Evolutionary conservation across 108 stramenopile genomes (phyloP).

Genomic region (Craspedostauros australis): DNA sequence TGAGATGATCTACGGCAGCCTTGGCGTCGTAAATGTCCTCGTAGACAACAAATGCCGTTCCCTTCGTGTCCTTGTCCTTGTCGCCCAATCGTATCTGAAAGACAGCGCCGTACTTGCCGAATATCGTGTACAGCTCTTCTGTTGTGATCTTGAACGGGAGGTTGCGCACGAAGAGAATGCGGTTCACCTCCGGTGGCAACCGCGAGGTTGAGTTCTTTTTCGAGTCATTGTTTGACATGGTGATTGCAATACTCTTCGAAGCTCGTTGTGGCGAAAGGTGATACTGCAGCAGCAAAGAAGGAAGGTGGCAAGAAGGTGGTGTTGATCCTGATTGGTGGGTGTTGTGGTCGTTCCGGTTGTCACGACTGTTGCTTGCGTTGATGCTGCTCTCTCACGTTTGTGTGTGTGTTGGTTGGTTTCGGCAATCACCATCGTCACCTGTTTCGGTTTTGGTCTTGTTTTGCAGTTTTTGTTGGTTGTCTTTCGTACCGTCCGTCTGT

Average conservation of each 20-base stretch:
- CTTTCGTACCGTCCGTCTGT: too few species aligned
- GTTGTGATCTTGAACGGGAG: slow-evolving; percentile 95
- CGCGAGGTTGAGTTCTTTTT: slow-evolving; percentile 47
- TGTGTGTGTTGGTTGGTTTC: too few species aligned
- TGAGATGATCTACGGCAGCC: slow-evolving; percentile 92
- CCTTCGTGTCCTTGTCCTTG: slow-evolving; percentile 81
- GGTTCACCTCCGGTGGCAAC: slow-evolving; percentile 96
- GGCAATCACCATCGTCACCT: too few species aligned
- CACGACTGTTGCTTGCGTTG: background rate
- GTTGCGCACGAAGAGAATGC: slow-evolving; percentile 95
- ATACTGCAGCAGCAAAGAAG: background rate
- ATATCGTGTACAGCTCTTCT: slow-evolving; percentile 97
- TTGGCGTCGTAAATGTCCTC: slow-evolving; percentile 98
- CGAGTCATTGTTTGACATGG: background rate
- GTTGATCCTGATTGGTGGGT: too few species aligned
- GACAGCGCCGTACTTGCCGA: slow-evolving; percentile 99
- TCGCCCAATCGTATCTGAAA: slow-evolving; percentile 92
- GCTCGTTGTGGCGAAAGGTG: background rate
- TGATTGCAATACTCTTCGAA: background rate
- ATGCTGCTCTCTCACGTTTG: too few species aligned
- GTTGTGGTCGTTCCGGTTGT: too few species aligned
- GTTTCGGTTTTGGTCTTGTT: too few species aligned
- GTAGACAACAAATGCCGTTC: slow-evolving; percentile 96
- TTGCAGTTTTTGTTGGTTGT: too few species aligned
- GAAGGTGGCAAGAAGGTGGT: background rate